Conservation (phyloP, 1,284 basidiomycete species). For the Athelia psychrophila region DNA sequence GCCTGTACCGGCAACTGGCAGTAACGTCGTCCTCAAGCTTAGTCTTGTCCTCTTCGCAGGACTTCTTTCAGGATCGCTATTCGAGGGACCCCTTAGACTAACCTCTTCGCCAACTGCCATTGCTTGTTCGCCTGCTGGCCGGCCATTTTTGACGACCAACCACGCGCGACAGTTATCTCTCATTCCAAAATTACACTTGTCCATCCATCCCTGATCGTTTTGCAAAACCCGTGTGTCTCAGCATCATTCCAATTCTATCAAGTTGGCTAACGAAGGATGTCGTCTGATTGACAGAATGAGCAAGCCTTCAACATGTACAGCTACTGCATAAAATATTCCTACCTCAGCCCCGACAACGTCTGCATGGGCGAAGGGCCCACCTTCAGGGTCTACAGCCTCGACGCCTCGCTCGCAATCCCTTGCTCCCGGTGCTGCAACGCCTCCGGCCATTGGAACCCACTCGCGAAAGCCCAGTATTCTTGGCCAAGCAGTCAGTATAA, state of each 20-base stretch:
- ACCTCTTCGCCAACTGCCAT: slow-evolving; percentile 17
- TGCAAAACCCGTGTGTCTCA: slow-evolving; percentile 56
- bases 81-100: slow-evolving; percentile 7
- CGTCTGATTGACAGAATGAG: slow-evolving; percentile 68
- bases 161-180: slow-evolving; percentile 56
- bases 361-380: slow-evolving; percentile 83
- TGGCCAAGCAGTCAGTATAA: slow-evolving; percentile 66
- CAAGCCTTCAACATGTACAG: slow-evolving; percentile 78
- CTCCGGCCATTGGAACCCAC: slow-evolving; percentile 53
- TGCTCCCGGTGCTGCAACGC: slow-evolving; percentile 45
- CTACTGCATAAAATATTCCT: slow-evolving; percentile 66
- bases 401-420: slow-evolving; percentile 75
- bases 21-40: too few relatives aligned
- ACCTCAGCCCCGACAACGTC: slow-evolving; percentile 69
- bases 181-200: slow-evolving; percentile 43
- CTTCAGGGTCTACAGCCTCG: slow-evolving; percentile 52
- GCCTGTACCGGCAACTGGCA: too few relatives aligned
- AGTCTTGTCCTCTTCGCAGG: too few relatives aligned
- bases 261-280: slow-evolving; percentile 3
- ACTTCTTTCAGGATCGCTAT: slow-evolving; percentile 2
- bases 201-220: too few relatives aligned
- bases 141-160: slow-evolving; percentile 82
- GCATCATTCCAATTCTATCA: slow-evolving; percentile 12
- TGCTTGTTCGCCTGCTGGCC: slow-evolving; percentile 80
- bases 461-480: slow-evolving; percentile 71